A percentile compares a stretch with the other conserved stretches of the same genome.
phyloP scores from a whole-genome alignment of 306 rosid genomes.

The Cucurbita argyrosperma region DNA sequence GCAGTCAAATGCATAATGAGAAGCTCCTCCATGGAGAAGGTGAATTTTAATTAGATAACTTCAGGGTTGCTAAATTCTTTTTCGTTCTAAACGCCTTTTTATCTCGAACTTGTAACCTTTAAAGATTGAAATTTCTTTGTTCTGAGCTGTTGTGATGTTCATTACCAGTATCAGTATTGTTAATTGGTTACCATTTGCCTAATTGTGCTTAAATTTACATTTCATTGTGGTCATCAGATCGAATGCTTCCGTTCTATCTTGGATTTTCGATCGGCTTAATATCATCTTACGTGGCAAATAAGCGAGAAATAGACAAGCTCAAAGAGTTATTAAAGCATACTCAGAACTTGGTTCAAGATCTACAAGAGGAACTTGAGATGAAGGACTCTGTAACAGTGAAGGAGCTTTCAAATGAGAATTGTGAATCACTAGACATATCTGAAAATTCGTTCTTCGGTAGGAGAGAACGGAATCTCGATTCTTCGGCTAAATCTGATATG shows the following conservation, averaged over 20 bases:
- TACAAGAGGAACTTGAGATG: slow-evolving; percentile 88
- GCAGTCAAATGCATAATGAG: slow-evolving; percentile 9
- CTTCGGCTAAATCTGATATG: slow-evolving; percentile 14
- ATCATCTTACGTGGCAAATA: slow-evolving; percentile 28
- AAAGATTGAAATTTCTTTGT: not conserved
- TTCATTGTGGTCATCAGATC: slow-evolving; percentile 32
- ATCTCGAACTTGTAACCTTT: not conserved
- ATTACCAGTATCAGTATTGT: not conserved
- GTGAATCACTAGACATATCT: slow-evolving; percentile 32
- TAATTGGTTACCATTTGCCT: not conserved
- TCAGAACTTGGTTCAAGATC: slow-evolving; percentile 72
- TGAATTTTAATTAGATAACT: not conserved
- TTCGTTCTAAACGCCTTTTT: too few relatives aligned
- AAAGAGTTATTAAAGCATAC: slow-evolving; percentile 48
- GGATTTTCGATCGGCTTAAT: slow-evolving; percentile 69
- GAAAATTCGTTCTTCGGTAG: slow-evolving; percentile 23
- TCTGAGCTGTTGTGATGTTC: not conserved
- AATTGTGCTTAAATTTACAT: not conserved
- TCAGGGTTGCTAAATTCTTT: not conserved
- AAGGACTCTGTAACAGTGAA: slow-evolving; percentile 67
- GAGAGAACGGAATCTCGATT: slow-evolving; percentile 30
- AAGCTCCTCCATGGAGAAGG: slow-evolving; percentile 21
- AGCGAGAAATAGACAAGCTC: slow-evolving; percentile 42
- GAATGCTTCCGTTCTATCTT: slow-evolving; percentile 41
- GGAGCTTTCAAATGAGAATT: slow-evolving; percentile 49